Conservation (phyloP, 371 early-diverging fungal genomes). For the Apophysomyces trapeziformis region DNA sequence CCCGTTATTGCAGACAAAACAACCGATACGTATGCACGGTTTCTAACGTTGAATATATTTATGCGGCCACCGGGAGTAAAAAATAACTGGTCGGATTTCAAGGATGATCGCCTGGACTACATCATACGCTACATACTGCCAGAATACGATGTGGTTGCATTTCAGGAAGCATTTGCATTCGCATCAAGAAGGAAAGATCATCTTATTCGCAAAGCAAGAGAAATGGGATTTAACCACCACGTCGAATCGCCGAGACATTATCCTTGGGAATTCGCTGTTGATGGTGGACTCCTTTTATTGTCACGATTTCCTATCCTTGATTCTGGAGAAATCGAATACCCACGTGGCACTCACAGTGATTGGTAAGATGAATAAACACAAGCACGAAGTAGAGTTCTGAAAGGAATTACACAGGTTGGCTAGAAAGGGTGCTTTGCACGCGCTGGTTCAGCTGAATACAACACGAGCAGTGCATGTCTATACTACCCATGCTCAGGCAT, state of each 20-base stretch:
- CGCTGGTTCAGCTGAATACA: conserved; percentile 59
- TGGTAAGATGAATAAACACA: conserved; percentile 43
- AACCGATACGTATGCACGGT: conserved; percentile 45
- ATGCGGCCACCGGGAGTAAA: conserved; percentile 86
- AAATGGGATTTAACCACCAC: conserved; percentile 67
- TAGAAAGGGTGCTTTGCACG: conserved; percentile 82
- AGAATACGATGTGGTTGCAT: conserved; percentile 74
- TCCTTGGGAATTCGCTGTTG: conserved; percentile 67
- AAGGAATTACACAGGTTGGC: conserved; percentile 48
- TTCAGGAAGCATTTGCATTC: conserved; percentile 87
- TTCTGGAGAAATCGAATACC: conserved; percentile 60
- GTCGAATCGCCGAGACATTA: conserved; percentile 60
- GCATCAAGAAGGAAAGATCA: conserved; percentile 60
- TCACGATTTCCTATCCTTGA: conserved; percentile 72
- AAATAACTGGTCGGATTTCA: conserved; percentile 76
- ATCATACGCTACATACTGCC: conserved; percentile 67
- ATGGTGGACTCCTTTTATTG: conserved; percentile 82
- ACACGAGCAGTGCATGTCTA: conserved; percentile 68
- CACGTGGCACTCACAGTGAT: conserved; percentile 72
- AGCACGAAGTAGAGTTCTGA: neutral
- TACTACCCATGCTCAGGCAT: conserved; percentile 85
- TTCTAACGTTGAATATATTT: conserved; percentile 84
- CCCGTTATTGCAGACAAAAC: conserved; percentile 21
- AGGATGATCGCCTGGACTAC: conserved; percentile 70
- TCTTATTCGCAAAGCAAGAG: conserved; percentile 63